A percentile compares a stretch with the other conserved stretches of the same genome.
These are phyloP conservation scores for Talaromyces sp. DNA, from an alignment of 2,329 filamentous ascomycete species.

Conservation along the genomic window DNA sequence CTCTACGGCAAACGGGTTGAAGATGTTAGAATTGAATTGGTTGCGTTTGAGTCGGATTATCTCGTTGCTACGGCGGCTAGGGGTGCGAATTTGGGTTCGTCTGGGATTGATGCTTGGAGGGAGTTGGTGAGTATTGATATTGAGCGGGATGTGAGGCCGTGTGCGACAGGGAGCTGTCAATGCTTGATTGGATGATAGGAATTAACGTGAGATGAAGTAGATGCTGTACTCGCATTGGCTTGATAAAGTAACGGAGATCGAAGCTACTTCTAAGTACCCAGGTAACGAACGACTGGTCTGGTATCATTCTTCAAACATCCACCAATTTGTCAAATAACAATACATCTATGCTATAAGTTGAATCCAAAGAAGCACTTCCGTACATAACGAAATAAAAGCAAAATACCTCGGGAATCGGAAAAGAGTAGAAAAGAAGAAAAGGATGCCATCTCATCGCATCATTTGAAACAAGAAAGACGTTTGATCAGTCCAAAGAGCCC, in stretches of 20 bases:
- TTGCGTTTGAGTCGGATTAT: conserved; percentile 55
- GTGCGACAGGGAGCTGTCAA: conserved; percentile 36
- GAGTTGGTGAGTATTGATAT: conserved; percentile 43
- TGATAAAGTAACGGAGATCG: no score
- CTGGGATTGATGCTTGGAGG: conserved; percentile 30
- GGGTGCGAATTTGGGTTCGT: conserved; percentile 28
- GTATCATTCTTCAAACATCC: background rate
- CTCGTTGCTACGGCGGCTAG: conserved; percentile 54
- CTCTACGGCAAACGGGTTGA: conserved; percentile 44
- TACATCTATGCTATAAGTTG: background rate
- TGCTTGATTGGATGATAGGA: conserved; percentile 21
- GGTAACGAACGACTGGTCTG: background rate
- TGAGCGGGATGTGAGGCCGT: conserved; percentile 41
- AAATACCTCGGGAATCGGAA: no score
- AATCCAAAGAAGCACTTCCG: background rate
- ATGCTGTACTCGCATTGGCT: no score
- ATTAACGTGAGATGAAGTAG: no score
- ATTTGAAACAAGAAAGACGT: conserved; percentile 12
- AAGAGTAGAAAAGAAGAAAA: background rate
- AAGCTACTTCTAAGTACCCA: background rate
- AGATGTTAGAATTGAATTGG: conserved; percentile 54
- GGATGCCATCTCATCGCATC: background rate
- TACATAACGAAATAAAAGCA: background rate
- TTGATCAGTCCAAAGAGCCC: conserved; percentile 4
- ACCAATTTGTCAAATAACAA: background rate